Percentiles rank a stretch among this genome's conserved stretches.
Evolutionary conservation across 1,284 basidiomycete genomes (phyloP).

Genomic region (Hymenochaete sp.): DNA sequence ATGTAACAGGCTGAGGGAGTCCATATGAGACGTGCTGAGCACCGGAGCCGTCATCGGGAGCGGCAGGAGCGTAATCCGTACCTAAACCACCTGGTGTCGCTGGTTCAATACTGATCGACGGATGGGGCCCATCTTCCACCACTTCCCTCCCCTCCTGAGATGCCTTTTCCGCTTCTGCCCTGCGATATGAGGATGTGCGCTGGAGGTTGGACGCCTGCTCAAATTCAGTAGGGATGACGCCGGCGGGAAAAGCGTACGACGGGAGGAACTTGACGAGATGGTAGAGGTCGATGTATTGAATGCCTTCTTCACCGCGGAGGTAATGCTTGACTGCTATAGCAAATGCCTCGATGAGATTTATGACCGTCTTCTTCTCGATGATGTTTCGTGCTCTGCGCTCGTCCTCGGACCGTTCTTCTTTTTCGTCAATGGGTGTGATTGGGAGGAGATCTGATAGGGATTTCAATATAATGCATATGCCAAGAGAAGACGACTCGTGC

Average conservation of each 20-base stretch:
- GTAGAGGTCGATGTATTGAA: conserved; percentile 50
- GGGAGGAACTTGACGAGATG: conserved; percentile 63
- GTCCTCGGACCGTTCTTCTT: conserved; percentile 27
- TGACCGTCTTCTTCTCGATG: conserved; percentile 59
- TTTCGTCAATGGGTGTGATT: conserved; percentile 23
- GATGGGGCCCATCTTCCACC: neutral
- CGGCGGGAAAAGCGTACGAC: conserved; percentile 49
- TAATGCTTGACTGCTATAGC: conserved; percentile 47
- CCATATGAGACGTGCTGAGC: conserved; percentile 8
- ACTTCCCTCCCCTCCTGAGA: neutral
- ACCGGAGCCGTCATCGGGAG: neutral
- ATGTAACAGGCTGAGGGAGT: conserved; percentile 9
- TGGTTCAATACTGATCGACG: conserved; percentile 4
- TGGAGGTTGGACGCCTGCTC: conserved; percentile 13
- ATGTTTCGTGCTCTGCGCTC: conserved; percentile 41
- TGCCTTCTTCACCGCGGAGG: conserved; percentile 56
- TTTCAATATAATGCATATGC: neutral
- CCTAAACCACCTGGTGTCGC: conserved; percentile 3
- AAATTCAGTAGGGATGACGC: conserved; percentile 40
- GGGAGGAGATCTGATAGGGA: conserved; percentile 13
- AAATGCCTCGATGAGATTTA: conserved; percentile 50
- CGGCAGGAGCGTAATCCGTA: neutral
- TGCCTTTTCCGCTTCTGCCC: conserved; percentile 1
- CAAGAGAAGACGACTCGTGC: conserved; percentile 25
- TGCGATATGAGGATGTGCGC: conserved; percentile 10